These are phyloP conservation scores for Wickerhamiella nectarea DNA, from an alignment of 805 yeast genomes.

Conservation along the genomic window DNA sequence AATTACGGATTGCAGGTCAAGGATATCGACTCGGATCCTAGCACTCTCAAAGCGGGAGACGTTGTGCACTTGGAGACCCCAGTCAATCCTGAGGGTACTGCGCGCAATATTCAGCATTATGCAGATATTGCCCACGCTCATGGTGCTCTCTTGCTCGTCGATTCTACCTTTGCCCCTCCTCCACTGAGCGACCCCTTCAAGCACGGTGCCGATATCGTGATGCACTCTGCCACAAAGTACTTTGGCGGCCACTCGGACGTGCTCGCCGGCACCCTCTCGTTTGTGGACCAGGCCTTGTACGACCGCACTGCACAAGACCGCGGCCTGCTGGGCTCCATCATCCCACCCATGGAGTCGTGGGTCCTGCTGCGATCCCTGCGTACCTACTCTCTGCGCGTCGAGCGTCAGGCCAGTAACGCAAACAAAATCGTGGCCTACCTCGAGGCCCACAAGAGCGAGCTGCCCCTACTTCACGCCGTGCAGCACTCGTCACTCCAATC, in stretches of 20 bases:
- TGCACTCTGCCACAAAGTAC: constrained; percentile 89
- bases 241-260: constrained; percentile 94
- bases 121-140: constrained; percentile 60
- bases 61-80: constrained; percentile 61
- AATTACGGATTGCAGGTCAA: constrained; percentile 34
- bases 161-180: constrained; percentile 90
- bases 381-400: constrained; percentile 61
- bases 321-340: constrained; percentile 59
- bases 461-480: constrained; percentile 38
- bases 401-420: constrained; percentile 51
- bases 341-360: constrained; percentile 64
- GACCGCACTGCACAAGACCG: constrained; percentile 48
- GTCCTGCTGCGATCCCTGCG: constrained; percentile 66
- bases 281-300: background rate
- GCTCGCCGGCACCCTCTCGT: constrained; percentile 61
- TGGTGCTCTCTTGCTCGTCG: constrained; percentile 63
- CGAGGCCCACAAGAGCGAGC: constrained; percentile 34
- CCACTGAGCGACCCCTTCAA: constrained; percentile 71
- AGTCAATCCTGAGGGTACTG: constrained; percentile 66
- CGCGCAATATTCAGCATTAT: constrained; percentile 46
- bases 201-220: constrained; percentile 74
- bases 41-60: constrained; percentile 51
- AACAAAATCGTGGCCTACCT: constrained; percentile 47
- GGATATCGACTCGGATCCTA: constrained; percentile 25
- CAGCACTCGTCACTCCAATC: constrained; percentile 67